A percentile compares a stretch with the other conserved stretches of the same genome.
Conservation (phyloP, 441 rosid genomes). For the Mallotus japonicus region DNA sequence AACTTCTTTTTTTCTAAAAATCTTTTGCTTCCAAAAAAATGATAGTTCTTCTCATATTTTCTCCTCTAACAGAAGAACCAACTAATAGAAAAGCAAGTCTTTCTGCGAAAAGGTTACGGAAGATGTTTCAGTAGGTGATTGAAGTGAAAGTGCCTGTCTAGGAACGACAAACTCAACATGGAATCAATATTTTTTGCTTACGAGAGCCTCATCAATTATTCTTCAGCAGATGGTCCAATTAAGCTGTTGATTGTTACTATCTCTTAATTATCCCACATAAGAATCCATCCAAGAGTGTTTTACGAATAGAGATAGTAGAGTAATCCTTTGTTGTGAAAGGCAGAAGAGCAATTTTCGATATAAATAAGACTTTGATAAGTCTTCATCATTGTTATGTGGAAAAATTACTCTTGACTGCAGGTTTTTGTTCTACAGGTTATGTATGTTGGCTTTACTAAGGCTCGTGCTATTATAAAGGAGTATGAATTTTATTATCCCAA, state of each 20-base stretch:
- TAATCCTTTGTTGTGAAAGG: slow-evolving; percentile 3
- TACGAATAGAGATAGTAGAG: neutral
- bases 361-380: slow-evolving; percentile 20
- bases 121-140: slow-evolving; percentile 37
- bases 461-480: slow-evolving; percentile 87
- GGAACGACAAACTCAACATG: neutral
- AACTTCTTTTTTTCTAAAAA: neutral
- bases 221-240: neutral
- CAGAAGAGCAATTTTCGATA: neutral
- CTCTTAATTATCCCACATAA: neutral
- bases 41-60: neutral
- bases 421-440: slow-evolving; percentile 60
- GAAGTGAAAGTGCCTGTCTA: neutral
- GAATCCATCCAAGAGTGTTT: neutral
- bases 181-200: too few species aligned
- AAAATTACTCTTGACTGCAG: slow-evolving; percentile 10
- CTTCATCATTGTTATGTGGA: slow-evolving; percentile 3
- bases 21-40: neutral
- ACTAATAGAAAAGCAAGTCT: slow-evolving; percentile 79
- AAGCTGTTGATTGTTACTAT: neutral
- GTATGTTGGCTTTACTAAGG: slow-evolving; percentile 90
- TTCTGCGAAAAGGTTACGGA: slow-evolving; percentile 73
- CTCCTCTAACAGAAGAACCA: slow-evolving; percentile 43
- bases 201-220: neutral
- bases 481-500: slow-evolving; percentile 87